Evolutionary conservation across 192 early-diverging fungal genomes (phyloP).

Genomic region (Entomortierella beljakovae): DNA sequence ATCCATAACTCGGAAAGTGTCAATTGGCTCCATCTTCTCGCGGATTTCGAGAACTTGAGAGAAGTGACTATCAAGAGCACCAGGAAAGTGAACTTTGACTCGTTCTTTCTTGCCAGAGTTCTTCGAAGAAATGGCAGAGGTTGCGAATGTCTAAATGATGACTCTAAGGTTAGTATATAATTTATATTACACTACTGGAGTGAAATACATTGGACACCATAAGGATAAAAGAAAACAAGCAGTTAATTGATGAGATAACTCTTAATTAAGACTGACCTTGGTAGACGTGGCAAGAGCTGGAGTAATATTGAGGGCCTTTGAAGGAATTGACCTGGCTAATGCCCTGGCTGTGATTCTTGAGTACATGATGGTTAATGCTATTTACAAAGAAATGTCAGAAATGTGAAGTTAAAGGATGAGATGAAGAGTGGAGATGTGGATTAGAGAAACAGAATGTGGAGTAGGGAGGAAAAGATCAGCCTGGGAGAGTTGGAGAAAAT

Average conservation of each 20-base stretch:
- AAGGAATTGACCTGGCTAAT: conserved; percentile 32
- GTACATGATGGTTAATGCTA: conserved; percentile 26
- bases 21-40: conserved; percentile 75
- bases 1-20: conserved; percentile 96
- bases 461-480: conserved; percentile 5
- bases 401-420: neutral
- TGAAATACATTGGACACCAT: neutral
- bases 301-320: conserved; percentile 13
- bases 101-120: conserved; percentile 32
- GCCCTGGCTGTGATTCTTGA: conserved; percentile 43
- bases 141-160: conserved; percentile 35
- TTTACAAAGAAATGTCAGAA: conserved; percentile 7
- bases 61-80: conserved; percentile 72
- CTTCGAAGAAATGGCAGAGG: conserved; percentile 33
- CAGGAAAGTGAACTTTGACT: conserved; percentile 75
- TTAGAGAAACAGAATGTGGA: neutral
- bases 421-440: conserved; percentile 1
- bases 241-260: neutral
- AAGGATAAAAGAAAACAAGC: neutral
- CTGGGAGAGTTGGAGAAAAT: conserved; percentile 4
- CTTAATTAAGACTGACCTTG: conserved; percentile 27
- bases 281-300: conserved; percentile 35
- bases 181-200: neutral
- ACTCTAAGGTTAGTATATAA: neutral
- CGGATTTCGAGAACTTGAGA: conserved; percentile 72